Evolutionary conservation across 108 stramenopile species (phyloP).

Genomic region (Thalassiosira profunda): DNA sequence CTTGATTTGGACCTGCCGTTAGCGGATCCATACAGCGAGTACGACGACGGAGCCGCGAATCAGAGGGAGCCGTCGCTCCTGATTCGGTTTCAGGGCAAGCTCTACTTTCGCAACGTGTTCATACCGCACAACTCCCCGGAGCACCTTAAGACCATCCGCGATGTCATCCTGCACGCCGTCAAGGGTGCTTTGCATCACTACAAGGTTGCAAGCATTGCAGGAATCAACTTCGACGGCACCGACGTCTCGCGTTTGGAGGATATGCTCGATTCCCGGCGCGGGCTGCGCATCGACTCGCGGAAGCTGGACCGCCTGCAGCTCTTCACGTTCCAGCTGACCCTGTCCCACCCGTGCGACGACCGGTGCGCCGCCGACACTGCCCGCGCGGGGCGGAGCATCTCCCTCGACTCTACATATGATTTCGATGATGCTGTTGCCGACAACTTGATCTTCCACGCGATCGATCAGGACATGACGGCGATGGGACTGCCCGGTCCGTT

Average conservation of each 20-base stretch:
- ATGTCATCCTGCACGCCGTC: constrained; percentile 2
- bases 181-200: neutral
- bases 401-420: neutral
- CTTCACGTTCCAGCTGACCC: constrained; percentile 1
- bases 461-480: constrained; percentile 4
- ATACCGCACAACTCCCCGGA: neutral
- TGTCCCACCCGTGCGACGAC: neutral
- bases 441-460: neutral
- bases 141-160: constrained; percentile 4
- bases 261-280: constrained; percentile 1
- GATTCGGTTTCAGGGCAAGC: constrained; percentile 3
- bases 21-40: too few species aligned
- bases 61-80: neutral
- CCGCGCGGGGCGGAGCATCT: neutral
- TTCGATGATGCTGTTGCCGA: constrained; percentile 8
- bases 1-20: too few species aligned
- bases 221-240: constrained; percentile 15
- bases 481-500: constrained; percentile 15
- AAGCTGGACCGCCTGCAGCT: constrained; percentile 13
- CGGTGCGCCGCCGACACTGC: neutral
- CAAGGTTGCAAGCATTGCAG: neutral
- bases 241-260: neutral
- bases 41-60: too few species aligned
- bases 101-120: constrained; percentile 24
- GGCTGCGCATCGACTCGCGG: too few species aligned